phyloP scores from a whole-genome alignment of 208 protist species.

The Trypanosomatidae sp. region DNA sequence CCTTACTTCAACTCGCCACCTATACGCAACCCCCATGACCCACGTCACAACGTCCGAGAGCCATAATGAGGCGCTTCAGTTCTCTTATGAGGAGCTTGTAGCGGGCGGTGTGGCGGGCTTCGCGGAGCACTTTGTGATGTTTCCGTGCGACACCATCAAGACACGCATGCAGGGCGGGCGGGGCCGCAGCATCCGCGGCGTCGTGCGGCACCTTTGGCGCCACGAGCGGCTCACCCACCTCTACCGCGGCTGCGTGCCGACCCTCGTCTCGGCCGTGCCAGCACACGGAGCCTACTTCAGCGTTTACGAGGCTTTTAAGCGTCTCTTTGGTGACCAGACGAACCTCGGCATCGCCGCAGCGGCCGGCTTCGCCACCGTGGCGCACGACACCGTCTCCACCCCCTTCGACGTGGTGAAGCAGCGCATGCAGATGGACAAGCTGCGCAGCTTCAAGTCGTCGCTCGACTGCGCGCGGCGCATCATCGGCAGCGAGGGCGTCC shows the following conservation, averaged over 20 bases:
- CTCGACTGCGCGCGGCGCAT: conserved; percentile 49
- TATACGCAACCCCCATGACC: too few relatives aligned
- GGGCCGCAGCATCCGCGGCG: conserved; percentile 25
- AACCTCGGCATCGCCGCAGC: conserved; percentile 46
- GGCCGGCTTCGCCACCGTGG: conserved; percentile 67
- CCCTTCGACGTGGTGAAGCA: conserved; percentile 96
- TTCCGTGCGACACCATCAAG: conserved; percentile 95
- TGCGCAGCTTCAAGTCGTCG: conserved; percentile 47
- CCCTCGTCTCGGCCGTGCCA: conserved; percentile 87
- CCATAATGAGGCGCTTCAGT: conserved; percentile 28
- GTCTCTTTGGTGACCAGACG: conserved; percentile 50
- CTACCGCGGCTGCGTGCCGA: conserved; percentile 81
- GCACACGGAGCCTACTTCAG: conserved; percentile 93
- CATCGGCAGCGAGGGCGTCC: conserved; percentile 52
- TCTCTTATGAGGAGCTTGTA: conserved; percentile 55
- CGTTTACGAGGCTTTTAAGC: conserved; percentile 90
- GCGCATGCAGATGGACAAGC: conserved; percentile 90
- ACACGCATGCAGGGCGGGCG: conserved; percentile 78
- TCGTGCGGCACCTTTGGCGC: conserved; percentile 34
- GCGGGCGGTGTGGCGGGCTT: conserved; percentile 88
- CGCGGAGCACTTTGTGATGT: conserved; percentile 93
- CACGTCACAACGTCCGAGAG: conserved; percentile 7
- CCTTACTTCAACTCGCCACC: too few relatives aligned
- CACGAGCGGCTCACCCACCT: conserved; percentile 71
- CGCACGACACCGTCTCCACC: conserved; percentile 92